Base-by-base conservation (phyloP, 176 grass and related monocot species). In the Areca catechu region DNA sequence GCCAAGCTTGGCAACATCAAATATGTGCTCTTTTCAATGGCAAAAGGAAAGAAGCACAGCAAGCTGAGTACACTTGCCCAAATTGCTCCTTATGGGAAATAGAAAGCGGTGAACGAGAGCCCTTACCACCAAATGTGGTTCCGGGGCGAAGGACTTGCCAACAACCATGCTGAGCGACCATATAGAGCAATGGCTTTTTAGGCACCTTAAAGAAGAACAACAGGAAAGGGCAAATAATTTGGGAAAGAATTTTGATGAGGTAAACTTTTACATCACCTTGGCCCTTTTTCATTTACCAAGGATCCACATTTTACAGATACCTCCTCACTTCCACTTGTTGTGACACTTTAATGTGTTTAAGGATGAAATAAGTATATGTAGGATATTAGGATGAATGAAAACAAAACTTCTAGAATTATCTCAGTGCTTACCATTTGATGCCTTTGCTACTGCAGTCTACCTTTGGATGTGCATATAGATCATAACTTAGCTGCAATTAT, bases 21-120 rank as follows among this genome's bases (percentile, higher is more conserved):
- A 84, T 97, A 52, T 97, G 93, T 47, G 93, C 87, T 76, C 85
- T 97, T 74, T 97, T 97, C 62, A 97, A 90, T 22, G 71, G 76
- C 19, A 82, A 82, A 75, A 72, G 79, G 64, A 80, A 80, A 25
- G 77, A 87, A 10, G 72, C 73, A 15, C 7, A 17, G 65, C 74
- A 88, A 69, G 65, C 62, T 5, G 87, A 91, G 71, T 88, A 91
- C 78, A 83, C 73, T 60, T 97, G 93, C 61, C 85, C 76, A 71
- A 85, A 80, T 61, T 97, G 93, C 69, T 88, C 80, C 29, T 67
- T 88, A 67, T 70, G 76, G 48, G 87, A 85, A 74, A 71, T 77
- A 65, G 87, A 88, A 66, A 80, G 54, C 23, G 83, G 65, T 66
- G 65, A 64, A 37, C 61, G 67, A 63, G 48, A 72, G 54, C 65